A percentile compares a stretch with the other conserved stretches of the same genome.
These are phyloP conservation scores for Leersia perrieri DNA, from an alignment of 176 grass and related monocot species.

Conservation along the genomic window DNA sequence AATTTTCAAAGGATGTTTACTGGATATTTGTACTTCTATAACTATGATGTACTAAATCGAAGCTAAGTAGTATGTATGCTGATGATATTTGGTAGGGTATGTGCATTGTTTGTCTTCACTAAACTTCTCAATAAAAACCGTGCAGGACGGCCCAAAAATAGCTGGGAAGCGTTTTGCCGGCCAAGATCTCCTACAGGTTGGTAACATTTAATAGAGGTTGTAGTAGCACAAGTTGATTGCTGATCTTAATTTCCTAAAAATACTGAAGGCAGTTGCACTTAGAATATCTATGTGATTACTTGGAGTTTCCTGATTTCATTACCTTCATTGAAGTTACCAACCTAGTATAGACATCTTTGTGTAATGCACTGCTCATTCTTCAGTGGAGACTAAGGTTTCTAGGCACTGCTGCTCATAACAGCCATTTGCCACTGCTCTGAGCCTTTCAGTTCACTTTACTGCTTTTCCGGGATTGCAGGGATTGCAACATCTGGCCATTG, in stretches of 20 bases:
- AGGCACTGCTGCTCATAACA: not conserved
- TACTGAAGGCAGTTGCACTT: not conserved
- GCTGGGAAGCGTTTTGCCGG: slow-evolving; percentile 31
- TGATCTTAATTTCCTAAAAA: not conserved
- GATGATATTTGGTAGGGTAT: not conserved
- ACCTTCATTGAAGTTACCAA: not conserved
- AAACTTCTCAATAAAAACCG: not conserved
- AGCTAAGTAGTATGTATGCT: not conserved
- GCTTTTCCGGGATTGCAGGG: slow-evolving; percentile 48
- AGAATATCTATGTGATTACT: not conserved
- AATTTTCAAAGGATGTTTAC: not conserved
- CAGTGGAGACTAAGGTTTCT: not conserved
- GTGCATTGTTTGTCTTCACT: not conserved
- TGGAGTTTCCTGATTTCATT: not conserved
- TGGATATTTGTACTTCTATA: not conserved
- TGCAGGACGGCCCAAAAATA: slow-evolving; percentile 47
- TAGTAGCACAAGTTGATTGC: not conserved
- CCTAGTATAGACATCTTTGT: not conserved
- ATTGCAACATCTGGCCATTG: slow-evolving; percentile 59
- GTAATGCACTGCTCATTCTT: not conserved
- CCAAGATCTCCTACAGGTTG: slow-evolving; percentile 39
- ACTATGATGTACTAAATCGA: not conserved
- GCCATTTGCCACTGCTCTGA: not conserved
- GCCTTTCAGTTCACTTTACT: not conserved
- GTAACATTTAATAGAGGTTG: not conserved